Evolutionary conservation across 352 stramenopile genomes (phyloP), one percentile per base, ranked within the genome.

Genomic region (Pythium sukuiense): DNA sequence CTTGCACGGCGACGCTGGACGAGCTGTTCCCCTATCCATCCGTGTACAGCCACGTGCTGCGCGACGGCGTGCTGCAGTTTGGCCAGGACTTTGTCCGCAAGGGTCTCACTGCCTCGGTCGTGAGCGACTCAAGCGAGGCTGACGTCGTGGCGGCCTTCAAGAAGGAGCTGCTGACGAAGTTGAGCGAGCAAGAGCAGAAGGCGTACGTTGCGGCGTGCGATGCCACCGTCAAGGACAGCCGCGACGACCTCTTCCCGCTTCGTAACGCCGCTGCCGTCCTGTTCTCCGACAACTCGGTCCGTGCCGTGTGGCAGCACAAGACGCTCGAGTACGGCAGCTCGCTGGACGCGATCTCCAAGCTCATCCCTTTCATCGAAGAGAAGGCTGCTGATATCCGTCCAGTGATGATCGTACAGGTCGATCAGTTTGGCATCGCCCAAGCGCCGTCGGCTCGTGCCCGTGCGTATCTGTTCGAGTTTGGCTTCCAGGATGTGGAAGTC

Each of bases 401-500:
- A 4, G 49, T 85, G 41, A 72, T 90, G 27, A 65, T 96, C 32
- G 69, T 93, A 14, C 86, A 95, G 53, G 87, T 88, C 53, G 91
- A 97, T 78, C 88, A 97, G 66, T 96, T 93, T 65, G 91, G 89
- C 27, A 86, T 97, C 30, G 72, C 88, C 6, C 89, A 97, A 72
- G 79, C 86, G 11, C 91, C 89, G 1, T 95, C 93, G 64, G 91
- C 88, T 8, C 76, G 79, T 27, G 91, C 83, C 18, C 81, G 91
- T 24, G 83, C 88, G 12, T 96, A 95, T 71, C 80, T 97, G 55
- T 88, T 76, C 55, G 91, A 97, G 71, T 83, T 90, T 63, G 83
- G 77, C 33, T 85, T 80, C 69, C 39, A 75, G 2, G 70, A 79
- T 13, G 65, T 83, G 29, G 50, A 67, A 0, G 64, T 83, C 32